Evolutionary conservation across 164 flowering plant genomes (phyloP).

Genomic region (Aristolochia fimbriata): DNA sequence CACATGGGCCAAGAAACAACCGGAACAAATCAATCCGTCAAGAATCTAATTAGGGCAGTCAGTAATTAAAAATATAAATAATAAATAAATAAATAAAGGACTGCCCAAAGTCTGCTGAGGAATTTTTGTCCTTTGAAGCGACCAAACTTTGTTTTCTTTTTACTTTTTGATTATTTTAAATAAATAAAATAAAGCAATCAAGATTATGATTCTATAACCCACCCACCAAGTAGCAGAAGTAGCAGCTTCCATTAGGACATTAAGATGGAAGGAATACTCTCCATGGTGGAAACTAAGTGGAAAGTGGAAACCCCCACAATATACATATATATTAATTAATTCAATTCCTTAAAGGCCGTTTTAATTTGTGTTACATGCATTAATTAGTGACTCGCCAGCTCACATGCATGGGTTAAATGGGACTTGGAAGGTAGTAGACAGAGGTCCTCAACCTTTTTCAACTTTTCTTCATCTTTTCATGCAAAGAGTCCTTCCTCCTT

Average conservation of each 20-base stretch:
- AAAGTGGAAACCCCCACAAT: too few species aligned
- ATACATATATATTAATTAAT: too few species aligned
- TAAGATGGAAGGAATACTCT: not conserved
- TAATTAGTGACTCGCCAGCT: too few species aligned
- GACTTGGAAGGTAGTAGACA: too few species aligned
- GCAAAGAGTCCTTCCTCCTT: too few species aligned
- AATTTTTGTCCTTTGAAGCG: conserved; percentile 1
- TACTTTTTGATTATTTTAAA: not conserved
- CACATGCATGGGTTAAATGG: too few species aligned
- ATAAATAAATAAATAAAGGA: not conserved
- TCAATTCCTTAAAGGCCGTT: too few species aligned
- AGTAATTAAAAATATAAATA: not conserved
- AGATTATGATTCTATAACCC: not conserved
- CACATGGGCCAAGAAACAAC: not conserved
- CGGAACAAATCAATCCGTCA: not conserved
- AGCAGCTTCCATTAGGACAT: not conserved
- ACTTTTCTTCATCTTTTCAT: not conserved
- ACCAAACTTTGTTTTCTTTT: not conserved
- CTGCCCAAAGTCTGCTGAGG: conserved; percentile 1
- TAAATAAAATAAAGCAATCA: not conserved
- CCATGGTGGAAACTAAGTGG: too few species aligned
- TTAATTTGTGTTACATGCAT: too few species aligned
- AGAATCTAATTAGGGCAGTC: not conserved
- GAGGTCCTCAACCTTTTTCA: not conserved
- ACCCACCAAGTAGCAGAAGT: too few species aligned